phyloP scores from a whole-genome alignment of 2,329 filamentous ascomycete species.

The Pseudogymnoascus sp. region DNA sequence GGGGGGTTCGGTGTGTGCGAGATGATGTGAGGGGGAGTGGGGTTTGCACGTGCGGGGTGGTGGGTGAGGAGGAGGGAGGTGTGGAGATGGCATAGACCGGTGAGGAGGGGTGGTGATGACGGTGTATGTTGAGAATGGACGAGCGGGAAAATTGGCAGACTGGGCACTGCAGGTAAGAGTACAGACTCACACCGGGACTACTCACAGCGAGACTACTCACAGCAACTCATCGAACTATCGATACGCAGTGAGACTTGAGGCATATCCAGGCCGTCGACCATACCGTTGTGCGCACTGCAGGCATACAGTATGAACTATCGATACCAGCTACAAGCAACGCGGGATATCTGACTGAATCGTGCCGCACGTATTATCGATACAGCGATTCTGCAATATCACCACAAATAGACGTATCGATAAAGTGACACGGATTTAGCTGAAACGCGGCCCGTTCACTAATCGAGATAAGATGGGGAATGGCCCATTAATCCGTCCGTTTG shows the following conservation, averaged over 20 bases:
- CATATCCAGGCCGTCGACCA: neutral
- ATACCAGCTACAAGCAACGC: neutral
- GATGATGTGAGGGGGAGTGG: slow-evolving; percentile 4
- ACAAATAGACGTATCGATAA: neutral
- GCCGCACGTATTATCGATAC: neutral
- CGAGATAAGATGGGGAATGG: neutral
- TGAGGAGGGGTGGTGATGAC: neutral
- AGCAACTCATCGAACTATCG: neutral
- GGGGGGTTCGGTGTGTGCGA: slow-evolving; percentile 4
- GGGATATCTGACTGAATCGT: neutral
- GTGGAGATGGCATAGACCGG: neutral
- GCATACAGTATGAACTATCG: neutral
- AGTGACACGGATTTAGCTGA: neutral
- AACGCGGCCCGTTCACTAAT: neutral
- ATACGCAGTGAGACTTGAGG: neutral
- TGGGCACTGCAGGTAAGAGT: neutral
- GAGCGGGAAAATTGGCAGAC: neutral
- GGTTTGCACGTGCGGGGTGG: slow-evolving; percentile 1
- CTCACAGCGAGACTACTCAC: neutral
- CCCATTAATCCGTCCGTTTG: neutral
- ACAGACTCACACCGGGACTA: neutral
- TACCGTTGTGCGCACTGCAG: neutral
- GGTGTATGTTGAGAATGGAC: neutral
- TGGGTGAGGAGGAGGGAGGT: neutral
- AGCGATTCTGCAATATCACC: neutral